Conservation (phyloP, 73 alveolate genomes). For the Tetrahymena thermophila region DNA sequence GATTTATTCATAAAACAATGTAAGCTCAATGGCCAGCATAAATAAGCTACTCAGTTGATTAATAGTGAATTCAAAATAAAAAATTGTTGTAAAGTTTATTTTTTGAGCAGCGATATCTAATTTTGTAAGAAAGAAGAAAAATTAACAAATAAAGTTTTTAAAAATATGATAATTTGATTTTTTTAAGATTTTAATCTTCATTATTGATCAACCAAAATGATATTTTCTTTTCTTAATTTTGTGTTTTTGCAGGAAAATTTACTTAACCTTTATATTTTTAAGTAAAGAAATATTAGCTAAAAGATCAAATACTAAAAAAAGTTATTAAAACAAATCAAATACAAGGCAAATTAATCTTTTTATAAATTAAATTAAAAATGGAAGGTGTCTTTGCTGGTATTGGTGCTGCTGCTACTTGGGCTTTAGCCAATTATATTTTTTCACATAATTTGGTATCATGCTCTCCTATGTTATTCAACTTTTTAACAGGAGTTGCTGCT, state of each 20-base stretch:
- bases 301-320: too few relatives aligned
- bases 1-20: too few relatives aligned
- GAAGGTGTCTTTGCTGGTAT: background rate
- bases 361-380: background rate
- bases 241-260: background rate
- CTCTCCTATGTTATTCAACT: background rate
- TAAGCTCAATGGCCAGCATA: too few relatives aligned
- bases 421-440: background rate
- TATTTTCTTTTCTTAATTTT: background rate
- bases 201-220: background rate
- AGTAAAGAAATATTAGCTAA: background rate
- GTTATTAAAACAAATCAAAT: background rate
- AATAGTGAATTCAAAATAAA: too few relatives aligned
- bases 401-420: background rate
- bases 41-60: too few relatives aligned
- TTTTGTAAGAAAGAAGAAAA: background rate
- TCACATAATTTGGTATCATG: background rate
- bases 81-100: too few relatives aligned
- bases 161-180: background rate
- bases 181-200: too few relatives aligned
- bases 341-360: background rate
- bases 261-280: background rate
- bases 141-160: background rate
- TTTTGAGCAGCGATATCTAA: background rate
- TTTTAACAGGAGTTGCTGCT: background rate